Conservation (phyloP, 306 rosid species). For the Adenanthera pavonina region DNA sequence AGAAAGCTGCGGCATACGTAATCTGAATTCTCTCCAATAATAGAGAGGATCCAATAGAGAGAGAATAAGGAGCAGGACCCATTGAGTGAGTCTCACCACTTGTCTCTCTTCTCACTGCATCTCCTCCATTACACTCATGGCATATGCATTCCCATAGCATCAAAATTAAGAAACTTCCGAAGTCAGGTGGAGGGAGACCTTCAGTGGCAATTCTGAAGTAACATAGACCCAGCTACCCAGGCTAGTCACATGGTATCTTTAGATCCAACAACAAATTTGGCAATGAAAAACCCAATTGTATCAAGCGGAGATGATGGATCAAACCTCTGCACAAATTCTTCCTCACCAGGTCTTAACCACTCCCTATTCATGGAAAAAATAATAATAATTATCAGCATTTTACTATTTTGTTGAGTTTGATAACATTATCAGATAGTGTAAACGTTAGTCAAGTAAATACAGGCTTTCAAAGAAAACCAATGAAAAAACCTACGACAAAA, state of each 20-base stretch:
- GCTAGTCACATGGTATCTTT: constrained; percentile 47
- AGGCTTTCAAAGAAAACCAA: not conserved
- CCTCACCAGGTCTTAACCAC: constrained; percentile 94
- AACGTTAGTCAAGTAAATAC: not conserved
- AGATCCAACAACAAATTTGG: constrained; percentile 78
- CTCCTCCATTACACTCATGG: not conserved
- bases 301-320: constrained; percentile 86
- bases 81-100: not conserved
- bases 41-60: not conserved
- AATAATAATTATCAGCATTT: not conserved
- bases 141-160: not conserved
- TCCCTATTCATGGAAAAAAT: constrained; percentile 52
- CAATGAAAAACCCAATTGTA: constrained; percentile 93
- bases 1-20: not conserved
- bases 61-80: not conserved
- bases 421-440: not conserved
- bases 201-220: constrained; percentile 24
- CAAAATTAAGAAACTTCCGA: not conserved
- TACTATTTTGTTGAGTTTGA: not conserved
- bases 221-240: constrained; percentile 8
- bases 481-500: not conserved
- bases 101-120: not conserved
- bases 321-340: constrained; percentile 93
- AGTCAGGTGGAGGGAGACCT: constrained; percentile 23
- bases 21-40: not conserved